phyloP scores from a whole-genome alignment of 2,329 filamentous ascomycete species.

The Dryadomyces quercivorus region DNA sequence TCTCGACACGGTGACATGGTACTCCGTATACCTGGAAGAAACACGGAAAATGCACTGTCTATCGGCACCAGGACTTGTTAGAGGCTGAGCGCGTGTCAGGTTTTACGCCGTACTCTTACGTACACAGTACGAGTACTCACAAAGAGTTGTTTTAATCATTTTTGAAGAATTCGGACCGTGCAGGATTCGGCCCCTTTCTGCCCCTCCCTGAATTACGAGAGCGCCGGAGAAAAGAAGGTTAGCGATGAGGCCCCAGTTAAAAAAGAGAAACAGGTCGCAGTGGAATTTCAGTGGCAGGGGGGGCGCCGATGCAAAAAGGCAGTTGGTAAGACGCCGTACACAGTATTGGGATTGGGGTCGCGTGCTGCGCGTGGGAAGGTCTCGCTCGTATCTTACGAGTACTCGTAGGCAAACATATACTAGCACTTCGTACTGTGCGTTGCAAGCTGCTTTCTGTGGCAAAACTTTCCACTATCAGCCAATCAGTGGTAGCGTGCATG shows the following conservation, averaged over 20 bases:
- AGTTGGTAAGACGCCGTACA: too few species aligned
- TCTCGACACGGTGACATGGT: too few species aligned
- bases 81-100: too few species aligned
- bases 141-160: neutral
- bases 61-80: too few species aligned
- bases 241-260: neutral
- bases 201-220: neutral
- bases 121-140: too few species aligned
- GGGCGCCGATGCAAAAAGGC: neutral
- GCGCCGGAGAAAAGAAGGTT: neutral
- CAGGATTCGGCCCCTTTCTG: neutral
- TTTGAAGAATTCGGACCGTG: neutral
- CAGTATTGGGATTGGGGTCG: too few species aligned
- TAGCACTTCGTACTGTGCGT: neutral
- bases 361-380: too few species aligned
- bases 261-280: neutral
- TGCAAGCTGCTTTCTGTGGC: neutral
- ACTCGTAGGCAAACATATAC: neutral
- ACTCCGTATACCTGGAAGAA: too few species aligned
- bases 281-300: neutral
- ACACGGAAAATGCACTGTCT: neutral
- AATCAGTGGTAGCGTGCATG: neutral
- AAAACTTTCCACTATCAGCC: neutral
- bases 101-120: too few species aligned
- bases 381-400: too few species aligned